phyloP scores from a whole-genome alignment of 1,139 yeast species.

The Saccharomyces pastorianus region DNA sequence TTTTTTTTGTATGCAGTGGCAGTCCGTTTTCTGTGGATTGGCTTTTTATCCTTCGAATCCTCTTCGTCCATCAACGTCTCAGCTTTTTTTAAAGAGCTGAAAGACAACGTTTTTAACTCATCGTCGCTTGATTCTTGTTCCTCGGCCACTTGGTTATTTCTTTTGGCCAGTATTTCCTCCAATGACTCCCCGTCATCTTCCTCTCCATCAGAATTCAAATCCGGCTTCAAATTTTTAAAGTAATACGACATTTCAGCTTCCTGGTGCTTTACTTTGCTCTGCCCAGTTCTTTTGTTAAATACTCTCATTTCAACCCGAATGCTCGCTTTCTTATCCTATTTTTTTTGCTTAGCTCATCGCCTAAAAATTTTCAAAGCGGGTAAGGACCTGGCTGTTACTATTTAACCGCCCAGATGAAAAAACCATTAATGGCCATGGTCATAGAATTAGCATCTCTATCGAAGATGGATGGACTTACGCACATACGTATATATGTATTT shows the following conservation, averaged over 20 bases:
- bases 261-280: not conserved
- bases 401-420: not conserved
- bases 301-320: not conserved
- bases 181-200: constrained; percentile 4
- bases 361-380: not conserved
- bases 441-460: too few species aligned
- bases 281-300: too few species aligned
- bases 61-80: constrained; percentile 41
- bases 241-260: constrained; percentile 23
- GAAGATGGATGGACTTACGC: not conserved
- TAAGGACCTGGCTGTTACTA: not conserved
- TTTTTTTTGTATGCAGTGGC: constrained; percentile 6
- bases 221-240: constrained; percentile 27
- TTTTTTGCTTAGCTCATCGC: not conserved
- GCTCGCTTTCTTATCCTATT: too few species aligned
- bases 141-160: constrained; percentile 13
- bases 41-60: constrained; percentile 20
- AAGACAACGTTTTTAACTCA: constrained; percentile 39
- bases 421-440: too few species aligned
- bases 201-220: constrained; percentile 19
- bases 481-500: too few species aligned
- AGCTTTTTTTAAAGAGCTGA: constrained; percentile 53
- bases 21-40: constrained; percentile 4
- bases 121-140: constrained; percentile 23
- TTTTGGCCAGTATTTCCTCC: constrained; percentile 9